phyloP scores from a whole-genome alignment of 2,329 filamentous ascomycete genomes.

The Akanthomyces lecanii region DNA sequence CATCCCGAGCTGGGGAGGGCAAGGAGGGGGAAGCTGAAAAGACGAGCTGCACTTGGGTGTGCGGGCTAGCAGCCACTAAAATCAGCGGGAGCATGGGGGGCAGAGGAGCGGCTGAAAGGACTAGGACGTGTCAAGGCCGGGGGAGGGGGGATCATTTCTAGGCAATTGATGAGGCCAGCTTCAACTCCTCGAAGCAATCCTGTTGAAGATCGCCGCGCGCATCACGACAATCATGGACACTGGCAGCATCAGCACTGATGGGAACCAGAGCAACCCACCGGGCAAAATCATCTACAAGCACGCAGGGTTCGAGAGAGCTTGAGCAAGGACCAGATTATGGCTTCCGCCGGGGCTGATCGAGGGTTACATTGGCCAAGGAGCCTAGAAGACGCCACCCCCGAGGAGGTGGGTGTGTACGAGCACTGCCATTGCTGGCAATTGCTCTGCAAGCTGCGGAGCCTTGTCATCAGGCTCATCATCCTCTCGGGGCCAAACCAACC shows the following conservation, averaged over 20 bases:
- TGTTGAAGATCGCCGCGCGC: neutral
- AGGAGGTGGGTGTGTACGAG: neutral
- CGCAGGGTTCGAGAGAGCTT: neutral
- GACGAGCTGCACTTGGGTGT: slow-evolving; percentile 9
- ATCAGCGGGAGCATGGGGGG: neutral
- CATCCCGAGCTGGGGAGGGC: no score
- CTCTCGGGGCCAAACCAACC: neutral
- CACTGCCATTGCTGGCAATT: neutral
- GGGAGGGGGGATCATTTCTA: neutral
- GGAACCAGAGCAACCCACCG: neutral
- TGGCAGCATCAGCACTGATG: neutral
- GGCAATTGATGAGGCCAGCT: no score
- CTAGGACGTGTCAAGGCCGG: neutral
- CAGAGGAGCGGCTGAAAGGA: slow-evolving; percentile 6
- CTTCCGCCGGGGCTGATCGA: slow-evolving; percentile 12
- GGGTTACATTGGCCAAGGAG: slow-evolving; percentile 13
- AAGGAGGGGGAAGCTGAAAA: slow-evolving; percentile 2
- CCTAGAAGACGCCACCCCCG: slow-evolving; percentile 14
- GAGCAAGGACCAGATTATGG: slow-evolving; percentile 2
- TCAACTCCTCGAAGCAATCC: no score
- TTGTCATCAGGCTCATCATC: neutral
- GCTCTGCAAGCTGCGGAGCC: neutral
- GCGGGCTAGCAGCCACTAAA: slow-evolving; percentile 6
- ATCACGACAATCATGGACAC: neutral
- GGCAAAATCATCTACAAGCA: neutral